Evolutionary conservation across 2,329 filamentous ascomycete species (phyloP), one percentile per base, ranked within the genome.

Genomic region (Neopestalotiopsis sp.): DNA sequence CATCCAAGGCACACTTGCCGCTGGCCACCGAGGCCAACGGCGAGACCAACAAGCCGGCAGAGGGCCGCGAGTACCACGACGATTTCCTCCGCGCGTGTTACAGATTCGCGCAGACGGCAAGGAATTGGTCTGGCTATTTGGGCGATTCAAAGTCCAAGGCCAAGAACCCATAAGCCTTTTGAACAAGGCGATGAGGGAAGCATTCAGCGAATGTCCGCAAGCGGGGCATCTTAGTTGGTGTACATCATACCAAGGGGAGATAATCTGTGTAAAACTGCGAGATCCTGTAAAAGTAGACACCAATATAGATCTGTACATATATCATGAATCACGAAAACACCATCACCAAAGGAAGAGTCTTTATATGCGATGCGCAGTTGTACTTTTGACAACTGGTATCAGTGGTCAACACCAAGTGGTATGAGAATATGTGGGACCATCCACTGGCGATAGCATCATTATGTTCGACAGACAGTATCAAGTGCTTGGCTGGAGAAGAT

Each of bases 51-150:
- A 28, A 63, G n/a, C 1, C 34, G 32, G 20, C 49, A 28, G 24
- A 30, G 52, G 67, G 45, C 49, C 6, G 38, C 42, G 65, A 13
- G 13, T 34, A 60, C 14, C 52, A 67, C 17, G 65, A 67, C 4
- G 57, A 60, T 13, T 68, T 52, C 32, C 24, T 68, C 10, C 40
- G 49, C 20, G 66, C 66, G 9, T 68, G 66, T 42, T 68, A 34
- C 42, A 56, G n/a, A 28, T 63, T 68, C 6, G 66, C 66, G 2
- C 58, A 42, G 59, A 61, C 34, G 56, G 52, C 56, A 14, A 34
- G 34, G 28, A n/a, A 40, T 32, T 67, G 65, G 65, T 34, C 52
- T 57, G 65, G 65, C 10, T 49, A 13, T 24, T 17, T 52, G 9
- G 38, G 12, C 38, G 45, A 52, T 9, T 34, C 28, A 7, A 38